Evolutionary conservation across 768 basidiomycete species (phyloP), one percentile per base, ranked within the genome.

Genomic region (Boletus barrowsii): DNA sequence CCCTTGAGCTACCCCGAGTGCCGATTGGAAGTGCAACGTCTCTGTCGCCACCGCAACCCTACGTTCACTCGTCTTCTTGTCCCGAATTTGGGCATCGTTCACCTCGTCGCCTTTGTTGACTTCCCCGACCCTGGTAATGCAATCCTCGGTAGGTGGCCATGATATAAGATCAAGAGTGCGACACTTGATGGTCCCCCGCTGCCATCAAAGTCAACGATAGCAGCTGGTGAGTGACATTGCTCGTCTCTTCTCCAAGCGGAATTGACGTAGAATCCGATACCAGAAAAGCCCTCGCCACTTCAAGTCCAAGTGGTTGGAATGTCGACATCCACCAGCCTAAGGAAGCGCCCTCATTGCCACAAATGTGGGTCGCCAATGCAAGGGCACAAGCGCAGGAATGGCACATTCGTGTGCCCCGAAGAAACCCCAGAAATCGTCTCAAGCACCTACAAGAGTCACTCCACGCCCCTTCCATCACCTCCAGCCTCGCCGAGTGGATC

Each of bases 301-400:
- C 53, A 30, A 45, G 39, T 48, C 11, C 10, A 44, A 40, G 40
- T 35, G 51, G 50, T 49, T 33, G n/a, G 30, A 40, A 69, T 70
- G 67, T 62, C 67, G 17, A 61, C 66, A 36, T 63, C 66, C 42
- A 56, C 67, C 20, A 69, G 68, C 46, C 39, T 59, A 22, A 71
- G 69, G 51, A 72, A 50, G 53, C 70, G 69, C n/a, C 69, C 69
- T 37, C 71, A 69, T 47, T 70, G 69, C 36, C 70, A 72, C 61
- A 72, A 56, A 49, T 70, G 69, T 39, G 67, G 69, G 36, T 61
- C 56, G 18, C 62, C 60, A 37, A 70, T 70, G 69, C 69, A 69
- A 42, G 69, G 69, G 15, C 69, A 70, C 40, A 68, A 55, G 47
- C 69, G 71, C 37, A 67, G 61, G 55, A 67, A 65, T 39, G 71